Conservation (phyloP, 495 filamentous ascomycete genomes). For the Clohesyomyces aquaticus region DNA sequence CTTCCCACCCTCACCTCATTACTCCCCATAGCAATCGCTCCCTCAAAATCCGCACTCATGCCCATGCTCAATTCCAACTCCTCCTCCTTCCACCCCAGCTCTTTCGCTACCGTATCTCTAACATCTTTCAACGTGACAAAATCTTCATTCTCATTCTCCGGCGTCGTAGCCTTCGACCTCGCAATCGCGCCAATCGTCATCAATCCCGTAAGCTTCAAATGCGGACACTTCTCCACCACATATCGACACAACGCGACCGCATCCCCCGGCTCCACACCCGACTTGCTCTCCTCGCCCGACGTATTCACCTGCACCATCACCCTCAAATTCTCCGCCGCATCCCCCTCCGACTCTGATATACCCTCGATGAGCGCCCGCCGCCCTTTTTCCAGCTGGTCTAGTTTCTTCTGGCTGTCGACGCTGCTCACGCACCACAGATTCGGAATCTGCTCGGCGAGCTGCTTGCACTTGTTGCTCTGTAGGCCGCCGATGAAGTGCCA, state of each 20-base stretch:
- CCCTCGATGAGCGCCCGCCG: constrained; percentile 58
- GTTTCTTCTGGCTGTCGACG: constrained; percentile 86
- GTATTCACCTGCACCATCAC: constrained; percentile 95
- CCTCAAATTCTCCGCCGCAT: constrained; percentile 55
- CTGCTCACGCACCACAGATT: constrained; percentile 94
- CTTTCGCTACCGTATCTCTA: constrained; percentile 63
- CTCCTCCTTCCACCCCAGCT: constrained; percentile 53
- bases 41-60: constrained; percentile 96
- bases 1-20: constrained; percentile 94
- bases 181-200: constrained; percentile 99
- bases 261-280: constrained; percentile 68
- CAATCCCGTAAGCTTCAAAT: constrained; percentile 74
- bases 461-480: constrained; percentile 89
- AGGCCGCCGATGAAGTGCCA: constrained; percentile 98
- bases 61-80: constrained; percentile 71
- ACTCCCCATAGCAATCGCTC: constrained; percentile 80
- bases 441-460: constrained; percentile 77
- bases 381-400: constrained; percentile 74
- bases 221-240: constrained; percentile 69
- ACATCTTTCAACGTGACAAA: constrained; percentile 71
- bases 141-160: constrained; percentile 86
- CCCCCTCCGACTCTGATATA: constrained; percentile 1
- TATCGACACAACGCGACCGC: constrained; percentile 66
- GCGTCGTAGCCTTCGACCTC: constrained; percentile 67
- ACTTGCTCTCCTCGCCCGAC: constrained; percentile 83